A percentile compares a stretch with the other conserved stretches of the same genome.
phyloP scores from a whole-genome alignment of 768 basidiomycete species.

The Russula sp. region DNA sequence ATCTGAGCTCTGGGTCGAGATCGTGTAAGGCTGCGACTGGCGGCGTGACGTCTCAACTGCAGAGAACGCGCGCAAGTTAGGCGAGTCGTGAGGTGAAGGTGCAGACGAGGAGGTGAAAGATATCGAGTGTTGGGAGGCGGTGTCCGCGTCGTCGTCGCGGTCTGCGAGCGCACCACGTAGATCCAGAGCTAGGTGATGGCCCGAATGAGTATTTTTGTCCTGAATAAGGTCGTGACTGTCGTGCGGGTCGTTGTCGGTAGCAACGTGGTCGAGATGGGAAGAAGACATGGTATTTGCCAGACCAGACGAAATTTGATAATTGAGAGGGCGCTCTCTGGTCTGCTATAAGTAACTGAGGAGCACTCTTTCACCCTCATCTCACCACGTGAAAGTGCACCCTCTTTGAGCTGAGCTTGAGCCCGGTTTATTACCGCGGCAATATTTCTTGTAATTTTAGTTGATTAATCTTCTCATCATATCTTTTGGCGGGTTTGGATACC shows the following conservation, averaged over 20 bases:
- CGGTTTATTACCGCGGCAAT: too few species aligned
- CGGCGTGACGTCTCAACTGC: constrained; percentile 30
- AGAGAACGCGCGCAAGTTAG: constrained; percentile 19
- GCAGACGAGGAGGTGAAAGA: constrained; percentile 58
- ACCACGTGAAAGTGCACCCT: too few species aligned
- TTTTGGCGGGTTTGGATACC: neutral
- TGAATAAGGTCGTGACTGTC: neutral
- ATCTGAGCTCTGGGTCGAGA: constrained; percentile 20
- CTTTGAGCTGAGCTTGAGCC: too few species aligned
- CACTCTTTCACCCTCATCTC: too few species aligned
- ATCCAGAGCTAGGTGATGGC: constrained; percentile 9
- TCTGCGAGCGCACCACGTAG: constrained; percentile 25
- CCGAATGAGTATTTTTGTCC: neutral
- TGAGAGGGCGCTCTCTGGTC: neutral
- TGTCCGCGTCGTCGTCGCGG: constrained; percentile 60
- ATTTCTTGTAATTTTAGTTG: too few species aligned
- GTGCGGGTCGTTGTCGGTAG: constrained; percentile 18
- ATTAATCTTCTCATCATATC: neutral
- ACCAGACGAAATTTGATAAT: neutral
- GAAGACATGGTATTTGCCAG: constrained; percentile 6
- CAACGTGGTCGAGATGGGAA: neutral
- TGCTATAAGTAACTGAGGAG: neutral
- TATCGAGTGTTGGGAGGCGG: constrained; percentile 74
- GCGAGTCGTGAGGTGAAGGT: constrained; percentile 44
- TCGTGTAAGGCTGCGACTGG: constrained; percentile 41